Base-by-base conservation (phyloP, 495 filamentous ascomycete species). In the Podospora tetraspora region DNA sequence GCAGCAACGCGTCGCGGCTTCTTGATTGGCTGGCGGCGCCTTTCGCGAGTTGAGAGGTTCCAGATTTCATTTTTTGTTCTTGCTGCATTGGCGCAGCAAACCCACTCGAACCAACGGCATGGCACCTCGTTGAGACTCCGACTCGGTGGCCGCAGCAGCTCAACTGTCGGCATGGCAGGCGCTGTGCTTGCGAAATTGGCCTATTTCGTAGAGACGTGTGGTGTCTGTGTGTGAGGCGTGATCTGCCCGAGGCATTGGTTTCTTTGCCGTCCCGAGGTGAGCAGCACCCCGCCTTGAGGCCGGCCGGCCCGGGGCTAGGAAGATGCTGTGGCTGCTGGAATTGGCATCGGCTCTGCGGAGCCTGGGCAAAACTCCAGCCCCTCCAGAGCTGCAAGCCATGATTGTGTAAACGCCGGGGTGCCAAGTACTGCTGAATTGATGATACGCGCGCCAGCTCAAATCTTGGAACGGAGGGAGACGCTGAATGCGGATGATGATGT, bases 401-500 rank as follows among this genome's bases (percentile, higher is more conserved):
- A 43, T 13, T 43, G 34, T 43, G 34, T 76, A 66, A 78, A 76
- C 71, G 72, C 75, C 71, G 68, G 75, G 71, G 71, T 70, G 73
- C 74, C 71, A 75, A 73, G 72, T n/a, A n/a, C n/a, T n/a, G n/a
- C n/a, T n/a, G n/a, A n/a, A n/a, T n/a, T n/a, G 24, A 71, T 71
- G 73, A 75, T 68, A 76, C 74, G 73, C 74, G 76, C 69, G 71
- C 65, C 71, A 73, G 29, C 61, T 57, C 37, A 72, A 70, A 72
- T 62, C 68, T 73, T 75, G 75, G 73, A 73, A 73, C 60, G 52
- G 69, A 61, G 32, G 52, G 69, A 27, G 21, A 57, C 23, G 64
- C 62, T 67, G 57, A 59, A 24, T 25, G 24, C 62, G 21, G 30
- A 52, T 34, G 27, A 27, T 27, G 27, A 27, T 27, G 6, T 43